Base-by-base conservation (phyloP, 495 filamentous ascomycete genomes). In the Rostrohypoxylon terebratum region DNA sequence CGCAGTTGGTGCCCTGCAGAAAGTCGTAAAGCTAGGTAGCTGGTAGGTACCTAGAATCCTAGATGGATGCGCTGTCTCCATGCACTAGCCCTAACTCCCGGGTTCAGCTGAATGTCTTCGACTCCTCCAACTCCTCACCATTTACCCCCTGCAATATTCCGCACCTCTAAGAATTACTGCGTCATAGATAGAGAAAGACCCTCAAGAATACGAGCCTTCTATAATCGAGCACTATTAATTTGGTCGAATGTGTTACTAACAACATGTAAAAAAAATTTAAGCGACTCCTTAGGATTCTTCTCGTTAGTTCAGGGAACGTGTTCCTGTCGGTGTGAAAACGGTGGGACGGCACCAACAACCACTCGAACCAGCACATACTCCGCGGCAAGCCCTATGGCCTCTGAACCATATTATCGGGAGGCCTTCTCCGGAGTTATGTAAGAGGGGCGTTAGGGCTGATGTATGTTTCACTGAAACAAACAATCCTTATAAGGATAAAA, bases 41-140 rank as follows among this genome's bases (percentile, higher is more conserved):
- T n/a, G n/a, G n/a, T n/a, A n/a, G n/a, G n/a, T n/a, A n/a, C n/a
- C n/a, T n/a, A n/a, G n/a, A n/a, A n/a, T n/a, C n/a, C n/a, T n/a
- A n/a, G n/a, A n/a, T n/a, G n/a, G n/a, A 53, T 55, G 64, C 54
- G 53, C 25, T 38, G 25, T 11, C 63, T 47, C 64, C 44, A 61
- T 47, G 65, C 57, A n/a, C 40, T 42, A 59, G 63, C 42, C 63
- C 51, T 66, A 66, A 5, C 31, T 23, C n/a, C 25, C 44, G 31
- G n/a, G 20, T 6, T 18, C 48, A 63, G 48, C 47, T 34, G 47
- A 50, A 25, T 51, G 31, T 25, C 57, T 9, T 23, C 55, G 28
- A n/a, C 55, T 42, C 34, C 33, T 44, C 28, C 28, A 28, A 28
- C 28, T 28, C 25, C 25, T 28, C 28, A 28, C 6, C 36, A 23